Evolutionary conservation across 768 basidiomycete genomes (phyloP), one percentile per base, ranked within the genome.

Genomic region (Leucocoprinus leucothites): DNA sequence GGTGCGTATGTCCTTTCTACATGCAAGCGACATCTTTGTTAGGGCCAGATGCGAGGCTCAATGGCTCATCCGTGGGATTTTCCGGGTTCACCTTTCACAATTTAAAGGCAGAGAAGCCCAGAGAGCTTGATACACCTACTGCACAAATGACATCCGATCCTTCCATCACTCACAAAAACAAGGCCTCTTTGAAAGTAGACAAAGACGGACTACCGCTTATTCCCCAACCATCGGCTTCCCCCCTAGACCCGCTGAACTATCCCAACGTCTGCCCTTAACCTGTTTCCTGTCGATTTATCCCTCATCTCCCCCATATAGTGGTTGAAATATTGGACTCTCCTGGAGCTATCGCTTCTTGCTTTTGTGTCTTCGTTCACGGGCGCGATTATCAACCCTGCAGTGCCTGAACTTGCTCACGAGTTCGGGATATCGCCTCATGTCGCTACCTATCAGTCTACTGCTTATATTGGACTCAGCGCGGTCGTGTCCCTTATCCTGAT

Each of bases 161-260:
- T n/a, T 5, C 31, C 31, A 31, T 11, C 31, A 5, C 31, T 5
- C 31, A 31, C 31, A 11, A 31, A 31, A 31, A 5, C 31, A 31
- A 31, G 11, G 6, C 31, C 5, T 5, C 31, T 5, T 18, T 45
- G 19, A 73, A 71, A 59, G 57, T 73, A 45, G 75, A 74, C 56
- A 61, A 61, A 11, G 60, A 60, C 26, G 73, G 73, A 16, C 68
- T 77, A 11, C 70, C 75, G 14, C 70, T 79, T 44, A 65, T 73
- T 42, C 75, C 77, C 24, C 76, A 79, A 46, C 75, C 75, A 14
- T 67, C 73, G 1, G 58, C 61, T 36, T 70, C 69, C 14, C 68
- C 69, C n/a, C 28, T 45, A 1, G 52, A 53, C 28, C 52, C 52
- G 11, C 21, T 53, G 21, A 53, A 53, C 22, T 53, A 53, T 43